Evolutionary conservation across 1,284 basidiomycete genomes (phyloP), one percentile per base, ranked within the genome.

Genomic region (Trichosporon asahii): DNA sequence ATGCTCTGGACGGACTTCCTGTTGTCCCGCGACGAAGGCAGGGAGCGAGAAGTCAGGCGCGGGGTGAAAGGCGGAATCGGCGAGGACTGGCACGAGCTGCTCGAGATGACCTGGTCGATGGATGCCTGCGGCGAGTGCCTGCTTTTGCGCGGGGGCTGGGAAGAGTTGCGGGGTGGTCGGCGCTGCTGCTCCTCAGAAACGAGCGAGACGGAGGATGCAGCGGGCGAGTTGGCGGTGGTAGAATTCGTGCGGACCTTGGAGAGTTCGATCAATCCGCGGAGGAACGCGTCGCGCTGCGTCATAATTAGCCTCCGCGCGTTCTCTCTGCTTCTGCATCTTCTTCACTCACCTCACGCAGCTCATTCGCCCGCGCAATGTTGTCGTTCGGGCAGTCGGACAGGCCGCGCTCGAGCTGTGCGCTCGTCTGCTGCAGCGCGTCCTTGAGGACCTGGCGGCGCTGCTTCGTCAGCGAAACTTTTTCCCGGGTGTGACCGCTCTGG

Each of bases 341-440:
- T 33, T 6, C 11, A 69, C 76, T 73, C 61, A 80, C 78, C 57
- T 75, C 70, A 65, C 70, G 65, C n/a, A 77, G 67, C 57, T 79
- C 75, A 49, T 74, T 73, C 8, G 76, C 79, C 53, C 72, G 67
- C 3, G 76, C 76, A 33, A 78, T 57, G 25, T 77, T 76, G 4
- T 66, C 74, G 65, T 79, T 67, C 2, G 65, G 65, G n/a, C 33
- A 55, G 33, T 66, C 65, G 3, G 49, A 33, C 49, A 55, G 18
- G 23, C 33, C 55, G 7, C 35, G 21, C 2, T 60, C 66, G 33
- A 66, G 64, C 46, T 66, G 37, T 18, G 57, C 57, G 27, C 18
- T 31, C 57, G 57, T 31, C 23, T 61, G 57, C 27, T 29, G 27
- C 27, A 61, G 57, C 18, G 35, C 63, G 23, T 64, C 37, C 63